These are phyloP conservation scores for Ambrosia hybrid DNA, from an alignment of 140 eudicot genomes.

Conservation along the genomic window DNA sequence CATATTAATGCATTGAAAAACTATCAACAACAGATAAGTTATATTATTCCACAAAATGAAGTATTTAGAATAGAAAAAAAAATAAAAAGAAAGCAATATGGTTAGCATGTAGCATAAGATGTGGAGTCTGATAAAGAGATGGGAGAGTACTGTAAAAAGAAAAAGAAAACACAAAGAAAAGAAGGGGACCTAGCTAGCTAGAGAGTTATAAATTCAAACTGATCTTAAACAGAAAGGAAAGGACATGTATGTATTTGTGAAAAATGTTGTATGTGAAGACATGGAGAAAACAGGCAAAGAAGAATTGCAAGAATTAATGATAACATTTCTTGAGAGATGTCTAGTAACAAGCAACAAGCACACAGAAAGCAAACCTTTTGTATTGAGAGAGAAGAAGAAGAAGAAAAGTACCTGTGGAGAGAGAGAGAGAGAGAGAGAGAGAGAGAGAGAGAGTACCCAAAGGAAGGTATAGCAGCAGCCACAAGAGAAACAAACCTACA, in stretches of 20 bases:
- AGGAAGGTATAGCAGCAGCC: conserved; percentile 42
- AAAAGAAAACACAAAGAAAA: conserved; percentile 44
- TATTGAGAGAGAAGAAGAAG: conserved; percentile 14
- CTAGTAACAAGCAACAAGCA: conserved; percentile 49
- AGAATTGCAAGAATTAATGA: conserved; percentile 39
- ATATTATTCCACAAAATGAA: neutral
- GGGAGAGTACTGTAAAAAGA: conserved; percentile 40
- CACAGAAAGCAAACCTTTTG: conserved; percentile 33
- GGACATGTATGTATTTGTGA: conserved; percentile 43
- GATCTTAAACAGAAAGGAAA: conserved; percentile 38
- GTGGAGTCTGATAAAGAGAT: conserved; percentile 44
- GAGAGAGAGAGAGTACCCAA: conserved; percentile 30
- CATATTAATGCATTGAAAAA: neutral
- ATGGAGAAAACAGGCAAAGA: conserved; percentile 38
- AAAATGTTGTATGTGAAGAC: conserved; percentile 35
- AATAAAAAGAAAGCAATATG: neutral
- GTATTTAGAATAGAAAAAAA: neutral
- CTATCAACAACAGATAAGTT: neutral
- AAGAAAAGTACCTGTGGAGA: conserved; percentile 31
- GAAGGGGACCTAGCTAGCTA: conserved; percentile 51
- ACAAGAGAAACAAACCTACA: conserved; percentile 56
- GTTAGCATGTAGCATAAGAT: conserved; percentile 33
- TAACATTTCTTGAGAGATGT: conserved; percentile 35
- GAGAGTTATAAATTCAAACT: conserved; percentile 31
- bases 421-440: conserved; percentile 30